These are phyloP conservation scores for Benincasa hispida DNA, from an alignment of 306 rosid genomes.

Conservation along the genomic window DNA sequence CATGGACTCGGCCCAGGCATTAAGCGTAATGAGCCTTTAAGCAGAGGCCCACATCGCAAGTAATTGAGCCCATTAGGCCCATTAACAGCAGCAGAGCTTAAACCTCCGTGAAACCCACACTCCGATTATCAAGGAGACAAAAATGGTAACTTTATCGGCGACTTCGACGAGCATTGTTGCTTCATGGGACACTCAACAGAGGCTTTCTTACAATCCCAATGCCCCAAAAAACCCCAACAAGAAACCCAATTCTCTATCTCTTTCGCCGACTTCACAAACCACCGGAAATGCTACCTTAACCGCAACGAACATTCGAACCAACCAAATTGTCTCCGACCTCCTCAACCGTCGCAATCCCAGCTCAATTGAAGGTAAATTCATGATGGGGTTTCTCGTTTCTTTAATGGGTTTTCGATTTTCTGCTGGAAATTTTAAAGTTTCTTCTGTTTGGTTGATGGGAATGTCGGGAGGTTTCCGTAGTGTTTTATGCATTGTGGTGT, in stretches of 20 bases:
- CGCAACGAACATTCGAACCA: slow-evolving; percentile 15
- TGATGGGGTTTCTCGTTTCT: not conserved
- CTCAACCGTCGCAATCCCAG: slow-evolving; percentile 42
- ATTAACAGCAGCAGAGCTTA: not conserved
- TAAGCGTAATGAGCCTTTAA: not conserved
- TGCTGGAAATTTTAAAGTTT: not conserved
- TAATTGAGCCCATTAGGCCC: not conserved
- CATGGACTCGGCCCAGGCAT: not conserved
- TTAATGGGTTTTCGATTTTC: not conserved
- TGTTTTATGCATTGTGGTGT: not conserved
- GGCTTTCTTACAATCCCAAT: slow-evolving; percentile 64
- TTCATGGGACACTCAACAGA: slow-evolving; percentile 67
- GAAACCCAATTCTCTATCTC: slow-evolving; percentile 12
- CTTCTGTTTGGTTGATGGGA: not conserved
- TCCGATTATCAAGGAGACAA: not conserved
- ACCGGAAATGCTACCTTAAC: slow-evolving; percentile 15
- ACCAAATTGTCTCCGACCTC: slow-evolving; percentile 32
- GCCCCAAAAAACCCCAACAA: slow-evolving; percentile 56
- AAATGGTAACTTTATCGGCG: slow-evolving; percentile 24
- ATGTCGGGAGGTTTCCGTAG: not conserved
- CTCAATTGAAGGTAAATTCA: slow-evolving; percentile 19
- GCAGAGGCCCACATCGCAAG: not conserved
- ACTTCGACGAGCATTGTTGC: slow-evolving; percentile 28
- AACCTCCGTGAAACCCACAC: slow-evolving; percentile 5
- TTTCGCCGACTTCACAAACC: not conserved